Evolutionary conservation across 768 basidiomycete genomes (phyloP).

Genomic region (Leccinum longicurvipes): DNA sequence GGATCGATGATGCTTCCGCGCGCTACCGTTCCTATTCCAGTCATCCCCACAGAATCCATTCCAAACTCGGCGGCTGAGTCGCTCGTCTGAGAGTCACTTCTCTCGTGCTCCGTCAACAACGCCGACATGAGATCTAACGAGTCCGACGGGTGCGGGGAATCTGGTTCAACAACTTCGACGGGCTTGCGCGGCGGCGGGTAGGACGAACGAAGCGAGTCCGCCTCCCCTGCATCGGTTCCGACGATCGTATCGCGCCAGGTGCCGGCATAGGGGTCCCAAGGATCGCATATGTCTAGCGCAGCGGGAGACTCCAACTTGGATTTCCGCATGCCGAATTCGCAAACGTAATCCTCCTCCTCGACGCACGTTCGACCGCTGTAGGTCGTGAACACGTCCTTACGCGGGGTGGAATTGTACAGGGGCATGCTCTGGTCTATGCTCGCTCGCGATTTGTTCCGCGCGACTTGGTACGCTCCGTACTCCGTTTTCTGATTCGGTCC

Average conservation of each 20-base stretch:
- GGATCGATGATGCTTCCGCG: slow-evolving; percentile 30
- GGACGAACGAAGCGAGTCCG: slow-evolving; percentile 9
- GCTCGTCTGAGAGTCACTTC: neutral
- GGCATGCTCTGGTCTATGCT: slow-evolving; percentile 30
- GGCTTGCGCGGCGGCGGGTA: slow-evolving; percentile 4
- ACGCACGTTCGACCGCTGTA: neutral
- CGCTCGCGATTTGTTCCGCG: slow-evolving; percentile 26
- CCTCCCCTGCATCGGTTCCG: slow-evolving; percentile 23
- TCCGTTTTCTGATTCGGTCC: slow-evolving; percentile 11
- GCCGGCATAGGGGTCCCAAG: slow-evolving; percentile 23
- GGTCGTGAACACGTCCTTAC: slow-evolving; percentile 24
- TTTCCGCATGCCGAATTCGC: slow-evolving; percentile 12
- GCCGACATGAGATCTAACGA: slow-evolving; percentile 28
- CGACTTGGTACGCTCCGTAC: slow-evolving; percentile 36
- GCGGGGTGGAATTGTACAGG: slow-evolving; percentile 37
- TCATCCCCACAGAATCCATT: slow-evolving; percentile 34
- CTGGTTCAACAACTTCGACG: neutral
- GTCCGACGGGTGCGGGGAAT: slow-evolving; percentile 26
- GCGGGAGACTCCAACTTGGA: slow-evolving; percentile 1
- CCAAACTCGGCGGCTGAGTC: slow-evolving; percentile 20
- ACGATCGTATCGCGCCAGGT: slow-evolving; percentile 31
- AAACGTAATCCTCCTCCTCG: slow-evolving; percentile 7
- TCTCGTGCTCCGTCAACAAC: slow-evolving; percentile 25
- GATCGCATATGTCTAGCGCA: slow-evolving; percentile 13
- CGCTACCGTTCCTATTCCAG: slow-evolving; percentile 44